Evolutionary conservation across 768 basidiomycete genomes (phyloP).

Genomic region (Harrya chromipes): DNA sequence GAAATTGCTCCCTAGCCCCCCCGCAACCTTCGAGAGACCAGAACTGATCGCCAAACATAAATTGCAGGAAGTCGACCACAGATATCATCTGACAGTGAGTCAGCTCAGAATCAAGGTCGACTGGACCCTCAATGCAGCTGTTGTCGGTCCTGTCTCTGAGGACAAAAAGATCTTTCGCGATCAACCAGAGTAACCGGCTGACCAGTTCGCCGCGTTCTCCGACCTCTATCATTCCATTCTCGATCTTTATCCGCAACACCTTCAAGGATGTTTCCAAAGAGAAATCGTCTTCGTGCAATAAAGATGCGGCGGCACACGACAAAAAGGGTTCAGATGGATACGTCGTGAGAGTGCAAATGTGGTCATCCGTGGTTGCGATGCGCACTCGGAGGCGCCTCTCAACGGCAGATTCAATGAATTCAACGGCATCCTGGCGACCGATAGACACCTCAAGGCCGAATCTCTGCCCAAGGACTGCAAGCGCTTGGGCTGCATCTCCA

Average conservation of each 20-base stretch:
- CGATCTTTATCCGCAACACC: neutral
- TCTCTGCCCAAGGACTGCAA: constrained; percentile 9
- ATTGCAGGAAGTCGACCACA: neutral
- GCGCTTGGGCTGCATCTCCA: neutral
- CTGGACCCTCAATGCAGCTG: neutral
- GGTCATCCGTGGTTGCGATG: neutral
- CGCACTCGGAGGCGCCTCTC: constrained; percentile 7
- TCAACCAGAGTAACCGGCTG: constrained; percentile 7
- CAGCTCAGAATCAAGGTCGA: neutral
- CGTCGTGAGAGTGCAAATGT: constrained; percentile 1
- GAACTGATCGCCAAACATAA: no score
- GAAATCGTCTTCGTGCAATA: neutral
- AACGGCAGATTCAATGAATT: neutral
- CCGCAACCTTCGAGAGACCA: no score
- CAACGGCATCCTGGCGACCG: neutral
- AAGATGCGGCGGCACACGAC: constrained; percentile 1
- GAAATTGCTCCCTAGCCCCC: neutral
- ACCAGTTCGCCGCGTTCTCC: constrained; percentile 8
- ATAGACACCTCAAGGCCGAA: neutral
- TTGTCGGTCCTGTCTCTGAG: neutral
- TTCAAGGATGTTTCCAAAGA: neutral
- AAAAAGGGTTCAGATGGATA: constrained; percentile 11
- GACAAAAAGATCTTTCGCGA: constrained; percentile 9
- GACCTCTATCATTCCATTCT: constrained; percentile 6
- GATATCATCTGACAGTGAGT: constrained; percentile 4